A percentile compares a stretch with the other conserved stretches of the same genome.
Conservation (phyloP, 768 basidiomycete species). For the Leucosporidium creatinivorum region DNA sequence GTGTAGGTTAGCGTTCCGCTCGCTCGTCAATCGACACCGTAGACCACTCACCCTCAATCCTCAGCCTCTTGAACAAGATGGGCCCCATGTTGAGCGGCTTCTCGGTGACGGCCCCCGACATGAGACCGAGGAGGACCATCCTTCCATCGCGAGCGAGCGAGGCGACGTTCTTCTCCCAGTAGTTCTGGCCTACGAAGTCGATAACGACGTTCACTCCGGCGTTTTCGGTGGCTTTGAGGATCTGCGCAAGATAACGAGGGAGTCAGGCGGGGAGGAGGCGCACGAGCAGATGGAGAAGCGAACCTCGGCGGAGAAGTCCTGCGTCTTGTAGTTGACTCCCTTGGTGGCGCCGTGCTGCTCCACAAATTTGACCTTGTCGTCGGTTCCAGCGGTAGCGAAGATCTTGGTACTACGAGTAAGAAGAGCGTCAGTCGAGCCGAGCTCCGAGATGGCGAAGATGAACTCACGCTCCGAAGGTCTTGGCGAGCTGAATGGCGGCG, state of each 20-base stretch:
- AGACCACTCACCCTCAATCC: slow-evolving; percentile 52
- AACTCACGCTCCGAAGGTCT: slow-evolving; percentile 63
- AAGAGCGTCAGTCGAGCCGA: not conserved
- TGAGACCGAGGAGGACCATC: slow-evolving; percentile 59
- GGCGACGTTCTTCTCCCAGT: slow-evolving; percentile 67
- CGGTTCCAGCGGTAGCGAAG: slow-evolving; percentile 75
- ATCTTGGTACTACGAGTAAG: slow-evolving; percentile 52
- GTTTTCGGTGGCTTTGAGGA: slow-evolving; percentile 51
- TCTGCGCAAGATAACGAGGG: not conserved
- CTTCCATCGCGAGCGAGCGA: slow-evolving; percentile 63
- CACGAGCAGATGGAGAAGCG: slow-evolving; percentile 36
- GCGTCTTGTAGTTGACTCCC: slow-evolving; percentile 57
- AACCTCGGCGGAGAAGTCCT: slow-evolving; percentile 69
- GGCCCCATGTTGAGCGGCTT: slow-evolving; percentile 48
- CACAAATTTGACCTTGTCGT: slow-evolving; percentile 70
- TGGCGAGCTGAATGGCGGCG: slow-evolving; percentile 79
- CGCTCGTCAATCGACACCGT: not conserved
- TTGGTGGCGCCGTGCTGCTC: slow-evolving; percentile 51
- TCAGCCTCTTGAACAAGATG: slow-evolving; percentile 74
- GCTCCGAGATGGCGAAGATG: not conserved
- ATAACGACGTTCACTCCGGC: slow-evolving; percentile 76
- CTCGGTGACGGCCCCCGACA: slow-evolving; percentile 51
- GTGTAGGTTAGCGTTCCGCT: not conserved
- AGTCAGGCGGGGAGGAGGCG: not conserved
- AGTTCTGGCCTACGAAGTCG: slow-evolving; percentile 61